Conservation (phyloP, 2,329 filamentous ascomycete species). For the Sarocladiaceae sp. region DNA sequence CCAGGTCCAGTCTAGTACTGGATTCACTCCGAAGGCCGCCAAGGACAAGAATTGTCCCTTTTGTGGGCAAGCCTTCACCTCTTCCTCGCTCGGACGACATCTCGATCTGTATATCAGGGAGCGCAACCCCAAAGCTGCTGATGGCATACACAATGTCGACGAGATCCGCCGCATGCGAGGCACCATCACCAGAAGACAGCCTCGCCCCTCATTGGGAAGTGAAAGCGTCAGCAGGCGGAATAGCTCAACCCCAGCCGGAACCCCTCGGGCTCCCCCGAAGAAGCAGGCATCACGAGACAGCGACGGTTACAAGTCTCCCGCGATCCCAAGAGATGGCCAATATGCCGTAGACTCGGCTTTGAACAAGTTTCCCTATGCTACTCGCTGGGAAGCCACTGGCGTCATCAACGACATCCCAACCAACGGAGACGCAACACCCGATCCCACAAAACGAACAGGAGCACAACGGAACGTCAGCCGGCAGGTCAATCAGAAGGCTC, state of each 20-base stretch:
- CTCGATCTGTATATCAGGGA: slow-evolving; percentile 91
- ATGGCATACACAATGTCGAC: slow-evolving; percentile 85
- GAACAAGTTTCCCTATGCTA: slow-evolving; percentile 50
- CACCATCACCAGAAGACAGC: slow-evolving; percentile 79
- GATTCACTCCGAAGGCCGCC: slow-evolving; percentile 31
- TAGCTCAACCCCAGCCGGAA: slow-evolving; percentile 52
- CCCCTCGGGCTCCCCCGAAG: slow-evolving; percentile 35
- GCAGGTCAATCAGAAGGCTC: slow-evolving; percentile 50
- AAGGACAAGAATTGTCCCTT: slow-evolving; percentile 90
- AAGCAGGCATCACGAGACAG: slow-evolving; percentile 34
- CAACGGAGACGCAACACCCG: slow-evolving; percentile 26
- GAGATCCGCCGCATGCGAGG: slow-evolving; percentile 80
- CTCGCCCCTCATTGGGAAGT: slow-evolving; percentile 56
- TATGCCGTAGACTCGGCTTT: slow-evolving; percentile 39
- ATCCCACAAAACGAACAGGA: slow-evolving; percentile 26
- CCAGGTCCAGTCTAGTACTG: slow-evolving; percentile 27
- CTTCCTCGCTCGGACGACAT: slow-evolving; percentile 86
- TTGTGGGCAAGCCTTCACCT: slow-evolving; percentile 85
- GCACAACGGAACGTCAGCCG: slow-evolving; percentile 40
- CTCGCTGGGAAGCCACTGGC: slow-evolving; percentile 70
- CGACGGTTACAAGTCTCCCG: slow-evolving; percentile 28
- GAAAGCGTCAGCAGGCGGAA: slow-evolving; percentile 35
- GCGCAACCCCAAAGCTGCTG: slow-evolving; percentile 80
- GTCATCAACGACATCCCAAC: slow-evolving; percentile 63
- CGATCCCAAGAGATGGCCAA: slow-evolving; percentile 35